Evolutionary conservation across 2,329 filamentous ascomycete genomes (phyloP).

Genomic region (Cryphonectria parasitica): DNA sequence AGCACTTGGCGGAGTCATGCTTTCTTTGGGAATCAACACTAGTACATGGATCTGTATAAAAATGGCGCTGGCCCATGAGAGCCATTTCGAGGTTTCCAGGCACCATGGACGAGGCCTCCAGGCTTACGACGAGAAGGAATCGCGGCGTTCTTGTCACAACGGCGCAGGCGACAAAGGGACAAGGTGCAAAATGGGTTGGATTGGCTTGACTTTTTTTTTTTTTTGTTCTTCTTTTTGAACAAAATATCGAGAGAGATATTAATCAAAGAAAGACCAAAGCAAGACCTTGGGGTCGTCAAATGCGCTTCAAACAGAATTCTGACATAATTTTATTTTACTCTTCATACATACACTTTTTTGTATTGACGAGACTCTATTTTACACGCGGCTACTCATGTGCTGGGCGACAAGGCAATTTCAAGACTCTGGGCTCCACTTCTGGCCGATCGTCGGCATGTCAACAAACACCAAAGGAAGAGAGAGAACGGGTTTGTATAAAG

Average conservation of each 20-base stretch:
- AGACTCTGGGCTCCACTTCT: background rate
- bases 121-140: background rate
- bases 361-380: background rate
- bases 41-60: background rate
- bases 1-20: background rate
- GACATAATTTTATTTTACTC: background rate
- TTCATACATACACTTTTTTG: background rate
- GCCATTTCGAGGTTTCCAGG: background rate
- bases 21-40: background rate
- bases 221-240: background rate
- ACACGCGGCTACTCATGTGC: background rate
- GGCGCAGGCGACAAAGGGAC: background rate
- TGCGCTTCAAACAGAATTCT: background rate
- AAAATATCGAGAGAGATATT: constrained; percentile 6
- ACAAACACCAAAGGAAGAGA: background rate
- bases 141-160: background rate
- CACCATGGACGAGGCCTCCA: background rate
- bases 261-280: background rate
- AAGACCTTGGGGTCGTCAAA: constrained; percentile 26
- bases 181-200: background rate
- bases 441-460: background rate
- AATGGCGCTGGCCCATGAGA: background rate
- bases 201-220: constrained; percentile 3
- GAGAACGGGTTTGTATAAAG: too few species aligned
- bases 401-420: background rate